Base-by-base conservation (phyloP, 1,139 yeast species). In the Saccharomyces uvarum region DNA sequence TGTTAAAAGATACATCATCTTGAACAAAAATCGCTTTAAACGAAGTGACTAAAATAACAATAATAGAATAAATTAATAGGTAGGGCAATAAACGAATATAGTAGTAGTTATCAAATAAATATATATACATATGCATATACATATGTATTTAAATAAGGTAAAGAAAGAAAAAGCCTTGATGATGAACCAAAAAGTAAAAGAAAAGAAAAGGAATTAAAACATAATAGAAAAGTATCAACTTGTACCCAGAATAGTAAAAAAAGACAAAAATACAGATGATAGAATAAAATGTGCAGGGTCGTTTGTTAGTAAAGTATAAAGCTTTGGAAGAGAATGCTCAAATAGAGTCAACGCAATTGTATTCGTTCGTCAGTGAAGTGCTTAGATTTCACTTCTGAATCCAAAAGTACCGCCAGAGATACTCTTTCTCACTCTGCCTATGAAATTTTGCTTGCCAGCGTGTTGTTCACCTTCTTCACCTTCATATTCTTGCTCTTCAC, bases 391-490 rank as follows among this genome's bases (percentile, higher is more conserved):
- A 38, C 44, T 19, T 19, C 44, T 38, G 19, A 38, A 38, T 38
- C 44, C 44, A 38, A 38, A 38, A 38, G 44, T 38, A 16, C 44
- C 44, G 4, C 26, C 44, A 38, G 44, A 38, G 7, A 38, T 32
- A 21, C 50, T 51, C 11, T 27, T 51, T 46, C 53, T 51, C 19
- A 51, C 49, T 7, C 28, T 32, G 27, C 29, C 28, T 5, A 47
- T n/a, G 11, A 44, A 33, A 32, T 44, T 47, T 14, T 32, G 33
- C 5, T 26, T 29, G 6, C 33, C 32, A 16, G 44, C 4, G 11
- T 19, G 44, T 47, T 47, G 31, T 3, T 47, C 31, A 14, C 13
- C 48, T 24, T 21, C 48, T 21, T 21, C 19, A 6, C 11, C 31
- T 24, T 47, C 31, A 9, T 24, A 28, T 9, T 24, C 31, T 21